A percentile compares a stretch with the other conserved stretches of the same genome.
Conservation (phyloP, 192 early-diverging fungal species). For the Gigaspora rosea region DNA sequence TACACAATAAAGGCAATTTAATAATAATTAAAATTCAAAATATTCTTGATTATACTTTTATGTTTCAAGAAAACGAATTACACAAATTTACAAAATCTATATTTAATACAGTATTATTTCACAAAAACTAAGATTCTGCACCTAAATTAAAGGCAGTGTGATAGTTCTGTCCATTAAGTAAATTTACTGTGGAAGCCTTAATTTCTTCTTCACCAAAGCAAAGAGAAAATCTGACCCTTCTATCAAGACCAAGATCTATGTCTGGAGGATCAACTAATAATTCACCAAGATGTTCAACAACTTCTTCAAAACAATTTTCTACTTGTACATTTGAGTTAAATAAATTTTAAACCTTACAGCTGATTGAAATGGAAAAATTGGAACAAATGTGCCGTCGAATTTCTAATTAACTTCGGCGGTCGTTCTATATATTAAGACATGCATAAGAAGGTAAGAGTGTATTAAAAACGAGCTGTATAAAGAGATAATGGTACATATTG, state of each 20-base stretch:
- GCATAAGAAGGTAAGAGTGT: too few relatives aligned
- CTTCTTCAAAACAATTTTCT: slow-evolving; percentile 7
- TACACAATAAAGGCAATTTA: too few relatives aligned
- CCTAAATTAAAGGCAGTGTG: slow-evolving; percentile 15
- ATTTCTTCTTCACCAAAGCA: slow-evolving; percentile 18
- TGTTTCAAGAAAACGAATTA: too few relatives aligned
- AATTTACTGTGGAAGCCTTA: slow-evolving; percentile 13
- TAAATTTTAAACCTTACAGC: slow-evolving; percentile 1
- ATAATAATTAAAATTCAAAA: too few relatives aligned
- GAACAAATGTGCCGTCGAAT: too few relatives aligned
- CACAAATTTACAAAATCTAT: too few relatives aligned
- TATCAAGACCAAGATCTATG: neutral
- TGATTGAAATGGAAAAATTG: neutral
- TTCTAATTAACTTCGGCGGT: too few relatives aligned
- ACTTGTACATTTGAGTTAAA: neutral
- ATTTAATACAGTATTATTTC: too few relatives aligned
- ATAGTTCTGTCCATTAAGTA: neutral
- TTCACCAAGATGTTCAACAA: neutral
- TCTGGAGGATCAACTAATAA: neutral
- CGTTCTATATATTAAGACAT: too few relatives aligned
- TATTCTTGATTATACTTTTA: too few relatives aligned
- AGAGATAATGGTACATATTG: neutral
- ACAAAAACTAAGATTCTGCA: neutral
- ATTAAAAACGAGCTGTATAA: too few relatives aligned
- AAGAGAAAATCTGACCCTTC: slow-evolving; percentile 17